Evolutionary conservation across 2,329 filamentous ascomycete genomes (phyloP).

Genomic region (Hypocrella siamensis): DNA sequence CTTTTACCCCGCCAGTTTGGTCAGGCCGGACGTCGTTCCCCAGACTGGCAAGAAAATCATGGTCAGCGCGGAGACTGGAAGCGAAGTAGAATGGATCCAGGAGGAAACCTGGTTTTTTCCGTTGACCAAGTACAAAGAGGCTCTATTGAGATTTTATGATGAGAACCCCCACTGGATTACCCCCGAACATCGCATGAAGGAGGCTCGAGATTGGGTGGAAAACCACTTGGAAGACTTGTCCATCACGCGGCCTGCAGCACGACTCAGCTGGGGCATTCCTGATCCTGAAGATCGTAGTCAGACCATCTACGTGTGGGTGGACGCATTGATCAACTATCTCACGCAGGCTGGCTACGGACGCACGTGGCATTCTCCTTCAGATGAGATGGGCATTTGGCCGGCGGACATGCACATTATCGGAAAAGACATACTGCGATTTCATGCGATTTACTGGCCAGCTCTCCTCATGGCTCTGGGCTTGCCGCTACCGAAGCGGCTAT

Average conservation of each 20-base stretch:
- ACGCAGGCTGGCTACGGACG: conserved; percentile 64
- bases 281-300: conserved; percentile 75
- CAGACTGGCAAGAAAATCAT: conserved; percentile 70
- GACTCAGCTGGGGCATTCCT: conserved; percentile 74
- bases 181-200: conserved; percentile 57
- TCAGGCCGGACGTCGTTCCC: conserved; percentile 61
- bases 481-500: conserved; percentile 59
- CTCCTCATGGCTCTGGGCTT: conserved; percentile 80
- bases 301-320: conserved; percentile 97
- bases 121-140: conserved; percentile 67
- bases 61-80: conserved; percentile 75
- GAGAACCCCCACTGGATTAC: conserved; percentile 65
- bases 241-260: conserved; percentile 64
- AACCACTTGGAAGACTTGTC: conserved; percentile 75
- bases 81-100: conserved; percentile 85
- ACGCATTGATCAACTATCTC: conserved; percentile 87
- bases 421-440: conserved; percentile 93
- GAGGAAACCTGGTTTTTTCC: conserved; percentile 94
- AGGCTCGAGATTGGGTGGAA: conserved; percentile 62
- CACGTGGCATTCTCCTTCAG: conserved; percentile 47
- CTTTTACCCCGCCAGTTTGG: conserved; percentile 68
- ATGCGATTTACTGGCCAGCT: conserved; percentile 96
- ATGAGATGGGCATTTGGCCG: conserved; percentile 60
- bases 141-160: conserved; percentile 63
- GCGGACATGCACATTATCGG: conserved; percentile 85